Base-by-base conservation (phyloP, 2,329 filamentous ascomycete species). In the Colletotrichum simmondsii region DNA sequence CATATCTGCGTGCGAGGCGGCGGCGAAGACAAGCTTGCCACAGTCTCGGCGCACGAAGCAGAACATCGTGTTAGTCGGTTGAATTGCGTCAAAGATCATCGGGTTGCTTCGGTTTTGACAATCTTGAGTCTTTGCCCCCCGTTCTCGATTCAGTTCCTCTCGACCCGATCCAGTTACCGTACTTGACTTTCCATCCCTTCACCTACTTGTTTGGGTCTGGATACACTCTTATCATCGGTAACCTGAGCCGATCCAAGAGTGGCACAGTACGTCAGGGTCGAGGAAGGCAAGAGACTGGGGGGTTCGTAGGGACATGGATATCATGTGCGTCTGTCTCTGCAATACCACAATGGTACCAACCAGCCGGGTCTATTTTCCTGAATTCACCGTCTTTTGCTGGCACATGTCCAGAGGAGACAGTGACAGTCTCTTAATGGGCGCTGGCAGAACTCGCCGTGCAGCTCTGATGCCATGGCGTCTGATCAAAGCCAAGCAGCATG, bases 271-370 rank as follows among this genome's bases (percentile, higher is more conserved):
- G 6, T 28, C 35, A 54, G 19, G 12, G 14, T 1, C 24, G 26
- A 56, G 14, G 24, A 63, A n/a, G 6, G 35, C 32, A 16, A 65
- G 49, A 26, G 46, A 28, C 11, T 14, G 16, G 22, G 28, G 52
- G 30, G 8, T 49, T 19, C 12, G 2, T 30, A 30, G 10, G 6
- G 24, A 57, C 58, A 56, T 57, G 19, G 26, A 16, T 7, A 6
- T 56, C 58, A 62, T 54, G 46, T 62, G 42, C 16, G 35, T 22
- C 5, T 4, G 37, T 30, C 22, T 60, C 30, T 37, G 42, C 42
- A 52, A 57, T 63, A 22, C 52, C 49, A 68, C 65, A 62, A 28
- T 54, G 22, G 49, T 68, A 63, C 65, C 58, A 49, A 19, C 49
- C 14, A 11, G 46, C 11, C 32, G 58, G 65, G 16, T 46, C 22